Conservation (phyloP, 768 basidiomycete species). For the Tubosaeta sp. region DNA sequence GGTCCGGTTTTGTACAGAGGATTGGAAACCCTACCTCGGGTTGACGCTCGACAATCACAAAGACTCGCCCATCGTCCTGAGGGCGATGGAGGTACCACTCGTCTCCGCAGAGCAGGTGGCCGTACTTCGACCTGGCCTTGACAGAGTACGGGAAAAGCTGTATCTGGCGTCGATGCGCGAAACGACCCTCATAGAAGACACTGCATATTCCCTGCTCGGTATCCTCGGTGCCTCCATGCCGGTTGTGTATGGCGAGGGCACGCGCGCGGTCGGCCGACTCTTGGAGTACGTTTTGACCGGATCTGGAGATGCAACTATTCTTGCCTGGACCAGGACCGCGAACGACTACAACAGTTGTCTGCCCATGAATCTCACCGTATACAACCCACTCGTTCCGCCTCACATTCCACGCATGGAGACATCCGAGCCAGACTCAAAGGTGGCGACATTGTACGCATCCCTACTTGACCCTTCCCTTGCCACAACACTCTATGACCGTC, state of each 20-base stretch:
- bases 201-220: no score
- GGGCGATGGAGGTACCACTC: no score
- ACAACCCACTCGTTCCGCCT: not conserved
- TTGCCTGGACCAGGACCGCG: not conserved
- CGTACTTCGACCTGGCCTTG: no score
- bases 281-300: not conserved
- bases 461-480: not conserved
- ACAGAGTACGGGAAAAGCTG: no score
- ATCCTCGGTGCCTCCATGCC: not conserved
- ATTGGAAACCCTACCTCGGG: no score
- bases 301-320: not conserved
- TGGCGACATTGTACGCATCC: not conserved
- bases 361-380: not conserved
- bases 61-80: no score
- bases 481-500: not conserved
- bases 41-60: no score
- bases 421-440: not conserved
- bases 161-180: no score
- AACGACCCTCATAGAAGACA: no score
- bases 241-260: not conserved
- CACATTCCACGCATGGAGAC: not conserved
- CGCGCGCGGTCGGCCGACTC: not conserved
- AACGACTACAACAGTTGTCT: not conserved
- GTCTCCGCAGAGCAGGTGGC: no score
- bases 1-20: no score